Base-by-base conservation (phyloP, 1,284 basidiomycete genomes). In the Singerocomus rubriflavus region DNA sequence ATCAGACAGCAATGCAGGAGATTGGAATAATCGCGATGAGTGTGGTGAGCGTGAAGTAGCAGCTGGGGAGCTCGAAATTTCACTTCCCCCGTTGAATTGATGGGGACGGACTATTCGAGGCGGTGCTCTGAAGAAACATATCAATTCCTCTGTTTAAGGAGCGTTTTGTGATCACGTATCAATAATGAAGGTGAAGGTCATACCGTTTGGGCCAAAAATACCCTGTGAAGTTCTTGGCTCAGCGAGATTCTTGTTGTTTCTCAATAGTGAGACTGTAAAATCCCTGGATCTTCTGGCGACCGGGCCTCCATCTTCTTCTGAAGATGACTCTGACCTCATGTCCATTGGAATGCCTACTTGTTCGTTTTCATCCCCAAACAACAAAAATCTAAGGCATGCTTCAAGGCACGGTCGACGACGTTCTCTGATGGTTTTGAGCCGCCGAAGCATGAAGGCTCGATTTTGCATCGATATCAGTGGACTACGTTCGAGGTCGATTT, bases 181-280 rank as follows among this genome's bases (percentile, higher is more conserved):
- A 27, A n/a, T 1, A 12, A 4, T 5, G 4, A 27, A 34, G 40
- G 29, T 27, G 11, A 36, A 13, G 5, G 41, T 56, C 71, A 46
- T 51, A 91, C 92, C 93, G 57, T 91, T 91, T 0, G 90, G 88
- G 0, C 92, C 88, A 71, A 95, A 96, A 1, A 84, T 77, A 3
- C 88, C 91, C 61, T 91, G 89, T 1, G 86, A 88, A 2, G 88
- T 86, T 52, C 88, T 74, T 0, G 90, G 88, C 60, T 91, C 88
- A 0, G 86, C 84, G 6, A 92, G 67, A 60, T 90, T 91, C 68
- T 91, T 88, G 58, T 82, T 77, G 48, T 76, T 80, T 46, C 83
- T 73, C 61, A 86, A 62, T 6, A 81, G 60, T 1, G 78, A 74
- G 29, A 78, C 72, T 0, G 77, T 77, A n/a, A 74, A 60, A 45